Conservation (phyloP, 2,329 filamentous ascomycete genomes). For the Raffaelea albimanens region DNA sequence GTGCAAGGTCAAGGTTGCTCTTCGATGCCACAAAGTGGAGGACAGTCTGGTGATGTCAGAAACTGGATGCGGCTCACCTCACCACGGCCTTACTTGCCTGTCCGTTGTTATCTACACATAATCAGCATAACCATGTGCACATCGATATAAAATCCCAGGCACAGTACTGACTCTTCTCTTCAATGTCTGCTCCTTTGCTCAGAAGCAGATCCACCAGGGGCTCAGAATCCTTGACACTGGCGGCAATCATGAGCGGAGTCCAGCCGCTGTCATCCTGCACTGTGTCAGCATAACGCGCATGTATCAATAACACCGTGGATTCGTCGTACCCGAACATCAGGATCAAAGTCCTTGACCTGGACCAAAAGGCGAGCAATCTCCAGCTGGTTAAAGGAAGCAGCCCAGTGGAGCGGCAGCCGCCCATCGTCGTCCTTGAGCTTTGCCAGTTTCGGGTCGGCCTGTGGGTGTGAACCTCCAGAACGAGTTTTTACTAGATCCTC, state of each 20-base stretch:
- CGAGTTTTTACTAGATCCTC: too few species aligned
- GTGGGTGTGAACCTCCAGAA: neutral
- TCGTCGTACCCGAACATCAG: slow-evolving; percentile 61
- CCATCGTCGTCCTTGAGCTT: slow-evolving; percentile 71
- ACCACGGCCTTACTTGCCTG: slow-evolving; percentile 33
- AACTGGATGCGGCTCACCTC: neutral
- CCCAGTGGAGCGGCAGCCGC: slow-evolving; percentile 90
- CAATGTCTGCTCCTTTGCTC: slow-evolving; percentile 59
- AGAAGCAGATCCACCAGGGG: slow-evolving; percentile 59
- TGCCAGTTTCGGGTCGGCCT: slow-evolving; percentile 75
- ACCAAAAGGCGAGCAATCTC: slow-evolving; percentile 66
- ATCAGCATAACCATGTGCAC: neutral
- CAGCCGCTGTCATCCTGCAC: slow-evolving; percentile 64
- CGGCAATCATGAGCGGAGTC: slow-evolving; percentile 78
- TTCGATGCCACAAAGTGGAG: slow-evolving; percentile 92
- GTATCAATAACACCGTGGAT: neutral
- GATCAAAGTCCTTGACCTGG: slow-evolving; percentile 65
- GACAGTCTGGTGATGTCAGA: slow-evolving; percentile 51
- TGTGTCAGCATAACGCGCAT: neutral
- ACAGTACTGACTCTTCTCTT: slow-evolving; percentile 52
- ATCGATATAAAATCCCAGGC: too few species aligned
- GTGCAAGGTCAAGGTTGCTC: slow-evolving; percentile 71
- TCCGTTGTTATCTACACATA: slow-evolving; percentile 47
- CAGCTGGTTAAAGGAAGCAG: slow-evolving; percentile 70
- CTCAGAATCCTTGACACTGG: slow-evolving; percentile 63